A percentile compares a stretch with the other conserved stretches of the same genome.
These are phyloP conservation scores for Trametes sp. DNA, from an alignment of 1,284 basidiomycete species.

Conservation along the genomic window DNA sequence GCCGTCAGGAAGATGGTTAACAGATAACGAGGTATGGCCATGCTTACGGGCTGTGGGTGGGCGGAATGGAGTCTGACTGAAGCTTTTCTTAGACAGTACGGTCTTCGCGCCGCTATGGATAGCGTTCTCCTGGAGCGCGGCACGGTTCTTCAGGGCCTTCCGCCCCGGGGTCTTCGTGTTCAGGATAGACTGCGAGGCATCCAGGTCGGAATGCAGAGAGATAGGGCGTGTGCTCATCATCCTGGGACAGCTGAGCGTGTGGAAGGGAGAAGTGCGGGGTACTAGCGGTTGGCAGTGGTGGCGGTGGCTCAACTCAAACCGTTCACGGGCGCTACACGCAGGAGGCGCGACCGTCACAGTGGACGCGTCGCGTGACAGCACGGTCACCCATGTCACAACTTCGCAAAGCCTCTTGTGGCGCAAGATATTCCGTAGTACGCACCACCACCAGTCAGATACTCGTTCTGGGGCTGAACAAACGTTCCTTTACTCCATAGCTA, in stretches of 20 bases:
- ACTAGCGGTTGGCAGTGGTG: neutral
- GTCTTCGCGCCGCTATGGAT: slow-evolving; percentile 45
- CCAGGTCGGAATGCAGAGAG: slow-evolving; percentile 40
- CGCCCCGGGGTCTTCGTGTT: slow-evolving; percentile 60
- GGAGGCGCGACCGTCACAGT: slow-evolving; percentile 10
- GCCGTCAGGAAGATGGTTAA: neutral
- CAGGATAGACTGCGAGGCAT: slow-evolving; percentile 37
- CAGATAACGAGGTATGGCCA: neutral
- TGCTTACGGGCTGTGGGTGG: slow-evolving; percentile 34
- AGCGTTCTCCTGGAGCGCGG: slow-evolving; percentile 61
- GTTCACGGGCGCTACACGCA: neutral
- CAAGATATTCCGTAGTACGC: too few species aligned
- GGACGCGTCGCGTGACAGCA: neutral
- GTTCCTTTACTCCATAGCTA: too few species aligned
- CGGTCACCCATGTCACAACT: neutral
- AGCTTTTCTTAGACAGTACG: slow-evolving; percentile 54
- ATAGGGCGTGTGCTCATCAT: slow-evolving; percentile 58
- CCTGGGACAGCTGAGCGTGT: slow-evolving; percentile 8
- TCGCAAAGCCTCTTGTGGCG: neutral
- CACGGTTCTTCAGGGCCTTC: slow-evolving; percentile 46
- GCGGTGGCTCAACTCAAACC: slow-evolving; percentile 18
- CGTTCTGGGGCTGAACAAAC: too few species aligned
- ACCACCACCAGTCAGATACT: too few species aligned
- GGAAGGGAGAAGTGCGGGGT: neutral
- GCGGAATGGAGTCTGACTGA: slow-evolving; percentile 46